Base-by-base conservation (phyloP, 2,329 filamentous ascomycete genomes). In the Furcasterigmium furcatum region DNA sequence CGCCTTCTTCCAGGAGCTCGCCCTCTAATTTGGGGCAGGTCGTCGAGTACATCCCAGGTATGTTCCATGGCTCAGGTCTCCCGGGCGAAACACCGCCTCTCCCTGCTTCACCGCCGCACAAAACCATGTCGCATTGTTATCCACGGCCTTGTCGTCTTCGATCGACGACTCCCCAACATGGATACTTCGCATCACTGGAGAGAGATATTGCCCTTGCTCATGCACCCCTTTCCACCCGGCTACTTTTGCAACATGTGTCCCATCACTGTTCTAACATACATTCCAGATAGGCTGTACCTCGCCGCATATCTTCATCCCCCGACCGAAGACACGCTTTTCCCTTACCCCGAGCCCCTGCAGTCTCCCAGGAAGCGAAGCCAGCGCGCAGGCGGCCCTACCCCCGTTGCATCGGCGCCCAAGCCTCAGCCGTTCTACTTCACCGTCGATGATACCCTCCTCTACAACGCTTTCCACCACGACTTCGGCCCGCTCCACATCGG, bases 391-490 rank as follows among this genome's bases (percentile, higher is more conserved):
- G 79, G 77, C 10, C 50, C 50, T 13, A 52, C 46, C 8, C 65
- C 74, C 9, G 67, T 65, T 0, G 46, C 56, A 13, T 38, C 52
- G 21, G 61, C 67, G n/a, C 61, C 69, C 21, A 65, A 69, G 48
- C 67, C 74, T 54, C 72, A 84, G 45, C 94, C 94, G 1, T 91
- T 88, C 63, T 99, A 97, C 72, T 99, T 99, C 69, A 92, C 90
- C 42, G 85, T 97, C 55, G 94, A 99, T 63, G 89, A 95, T 62
- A 86, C 77, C 34, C 83, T 99, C 38, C 79, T 96, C 39, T 99
- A 99, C 77, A 99, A 99, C 67, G 91, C 92, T 25, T 99, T 99
- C 70, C 91, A 97, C 70, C 91, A 95, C 60, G 94, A 99, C 71
- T 99, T 99, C 66, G 94, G 94, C 58, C 94, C 94, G 59, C 76